These are phyloP conservation scores for Saitozyma sp. DNA, from an alignment of 768 basidiomycete genomes.

Conservation along the genomic window DNA sequence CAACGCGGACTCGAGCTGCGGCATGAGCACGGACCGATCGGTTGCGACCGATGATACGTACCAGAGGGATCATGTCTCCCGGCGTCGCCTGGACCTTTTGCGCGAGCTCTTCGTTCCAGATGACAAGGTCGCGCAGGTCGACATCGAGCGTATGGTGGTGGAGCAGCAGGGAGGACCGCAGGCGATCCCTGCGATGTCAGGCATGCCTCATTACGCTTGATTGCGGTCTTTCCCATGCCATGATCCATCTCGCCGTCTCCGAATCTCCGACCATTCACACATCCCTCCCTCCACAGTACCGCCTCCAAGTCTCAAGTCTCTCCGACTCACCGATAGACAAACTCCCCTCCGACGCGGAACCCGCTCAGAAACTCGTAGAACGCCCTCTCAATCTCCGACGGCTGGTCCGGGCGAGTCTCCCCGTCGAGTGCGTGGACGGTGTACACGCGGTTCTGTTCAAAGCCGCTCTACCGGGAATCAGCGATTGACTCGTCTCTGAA, in stretches of 20 bases:
- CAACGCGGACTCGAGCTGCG: constrained; percentile 87
- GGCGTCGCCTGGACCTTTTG: constrained; percentile 87
- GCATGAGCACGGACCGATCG: not conserved
- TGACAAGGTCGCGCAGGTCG: constrained; percentile 64
- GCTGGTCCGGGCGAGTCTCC: constrained; percentile 64
- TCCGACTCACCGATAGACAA: constrained; percentile 74
- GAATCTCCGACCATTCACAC: not conserved
- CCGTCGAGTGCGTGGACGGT: constrained; percentile 74
- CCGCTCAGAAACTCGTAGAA: constrained; percentile 82
- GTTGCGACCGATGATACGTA: constrained; percentile 53
- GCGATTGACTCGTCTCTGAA: too few relatives aligned
- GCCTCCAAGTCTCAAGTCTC: not conserved
- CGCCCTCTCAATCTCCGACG: constrained; percentile 76
- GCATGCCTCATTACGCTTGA: not conserved
- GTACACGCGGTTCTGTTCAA: constrained; percentile 64
- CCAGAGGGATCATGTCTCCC: constrained; percentile 82
- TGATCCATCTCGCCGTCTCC: too few relatives aligned
- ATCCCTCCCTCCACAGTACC: not conserved
- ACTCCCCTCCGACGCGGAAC: constrained; percentile 85
- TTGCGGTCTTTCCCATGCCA: too few relatives aligned
- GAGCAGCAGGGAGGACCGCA: constrained; percentile 82
- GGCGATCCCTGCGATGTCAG: constrained; percentile 64
- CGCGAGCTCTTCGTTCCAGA: constrained; percentile 92
- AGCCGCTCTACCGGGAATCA: constrained; percentile 5
- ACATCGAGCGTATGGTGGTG: constrained; percentile 86